A percentile compares a stretch with the other conserved stretches of the same genome.
Evolutionary conservation across 2,329 filamentous ascomycete genomes (phyloP).

Genomic region (Drechslera avenae): DNA sequence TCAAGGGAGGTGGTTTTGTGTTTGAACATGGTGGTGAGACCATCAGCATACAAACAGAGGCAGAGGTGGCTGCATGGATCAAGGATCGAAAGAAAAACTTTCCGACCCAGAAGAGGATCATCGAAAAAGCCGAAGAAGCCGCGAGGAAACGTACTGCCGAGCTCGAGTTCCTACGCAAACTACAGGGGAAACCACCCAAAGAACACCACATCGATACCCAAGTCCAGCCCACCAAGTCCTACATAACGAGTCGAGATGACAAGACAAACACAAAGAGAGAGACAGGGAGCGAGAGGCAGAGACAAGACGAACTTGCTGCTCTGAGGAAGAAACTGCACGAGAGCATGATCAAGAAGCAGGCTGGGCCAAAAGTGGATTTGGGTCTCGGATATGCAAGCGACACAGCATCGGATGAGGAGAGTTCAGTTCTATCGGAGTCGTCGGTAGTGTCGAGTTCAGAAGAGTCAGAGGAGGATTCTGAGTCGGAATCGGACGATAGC

Average conservation of each 20-base stretch:
- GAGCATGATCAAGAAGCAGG: slow-evolving; percentile 37
- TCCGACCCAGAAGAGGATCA: slow-evolving; percentile 74
- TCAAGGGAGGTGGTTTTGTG: slow-evolving; percentile 59
- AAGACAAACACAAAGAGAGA: not conserved
- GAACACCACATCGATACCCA: not conserved
- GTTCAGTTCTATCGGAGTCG: slow-evolving; percentile 35
- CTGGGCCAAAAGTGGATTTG: slow-evolving; percentile 26
- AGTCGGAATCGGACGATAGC: slow-evolving; percentile 28
- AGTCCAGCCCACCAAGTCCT: not conserved
- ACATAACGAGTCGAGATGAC: slow-evolving; percentile 9
- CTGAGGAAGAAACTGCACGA: slow-evolving; percentile 42
- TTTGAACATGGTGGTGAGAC: slow-evolving; percentile 64
- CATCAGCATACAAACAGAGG: slow-evolving; percentile 58
- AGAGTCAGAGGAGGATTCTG: slow-evolving; percentile 28
- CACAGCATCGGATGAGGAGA: slow-evolving; percentile 28
- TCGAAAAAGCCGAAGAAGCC: slow-evolving; percentile 63
- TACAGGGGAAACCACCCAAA: slow-evolving; percentile 27
- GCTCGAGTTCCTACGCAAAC: slow-evolving; percentile 48
- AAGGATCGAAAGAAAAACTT: slow-evolving; percentile 79
- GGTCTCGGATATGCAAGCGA: slow-evolving; percentile 42
- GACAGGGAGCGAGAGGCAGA: slow-evolving; percentile 1
- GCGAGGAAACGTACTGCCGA: slow-evolving; percentile 32
- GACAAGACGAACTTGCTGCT: slow-evolving; percentile 36
- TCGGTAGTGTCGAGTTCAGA: slow-evolving; percentile 43
- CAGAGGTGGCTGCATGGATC: slow-evolving; percentile 80